phyloP scores from a whole-genome alignment of 2,329 filamentous ascomycete species.

The Chalaropsis ovoidea region DNA sequence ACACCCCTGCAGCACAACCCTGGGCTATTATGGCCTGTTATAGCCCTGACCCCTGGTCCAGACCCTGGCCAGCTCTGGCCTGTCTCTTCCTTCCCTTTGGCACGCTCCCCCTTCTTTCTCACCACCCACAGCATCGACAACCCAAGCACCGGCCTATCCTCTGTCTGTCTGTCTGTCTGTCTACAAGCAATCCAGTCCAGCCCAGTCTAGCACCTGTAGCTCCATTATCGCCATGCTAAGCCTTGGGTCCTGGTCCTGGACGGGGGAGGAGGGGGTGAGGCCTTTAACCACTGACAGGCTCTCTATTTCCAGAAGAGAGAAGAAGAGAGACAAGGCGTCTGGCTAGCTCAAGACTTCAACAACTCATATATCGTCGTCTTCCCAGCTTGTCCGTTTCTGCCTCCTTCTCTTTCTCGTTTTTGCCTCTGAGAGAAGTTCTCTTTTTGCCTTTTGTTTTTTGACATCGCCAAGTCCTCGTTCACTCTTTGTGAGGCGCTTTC shows the following conservation, averaged over 20 bases:
- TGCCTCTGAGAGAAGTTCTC: not conserved
- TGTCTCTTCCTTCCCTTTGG: not conserved
- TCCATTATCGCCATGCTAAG: not conserved
- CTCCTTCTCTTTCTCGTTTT: constrained; percentile 16
- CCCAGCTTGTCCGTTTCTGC: not conserved
- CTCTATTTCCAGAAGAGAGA: not conserved
- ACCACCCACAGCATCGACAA: too few relatives aligned
- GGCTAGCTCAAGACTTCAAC: constrained; percentile 3
- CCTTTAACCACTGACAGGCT: constrained; percentile 1
- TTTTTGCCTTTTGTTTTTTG: constrained; percentile 15
- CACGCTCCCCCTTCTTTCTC: not conserved
- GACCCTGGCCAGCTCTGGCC: not conserved
- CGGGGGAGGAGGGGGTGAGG: not conserved
- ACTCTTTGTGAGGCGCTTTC: constrained; percentile 5
- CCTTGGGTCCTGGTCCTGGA: not conserved
- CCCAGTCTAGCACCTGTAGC: not conserved
- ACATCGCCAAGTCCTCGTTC: constrained; percentile 7
- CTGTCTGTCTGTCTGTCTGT: too few relatives aligned
- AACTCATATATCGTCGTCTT: constrained; percentile 18
- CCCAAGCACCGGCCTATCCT: too few relatives aligned
- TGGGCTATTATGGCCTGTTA: not conserved
- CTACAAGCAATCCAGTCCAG: not conserved
- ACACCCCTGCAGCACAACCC: not conserved
- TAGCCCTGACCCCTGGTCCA: not conserved
- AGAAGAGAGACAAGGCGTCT: not conserved